Evolutionary conservation across 768 basidiomycete species (phyloP).

Genomic region (Chalciporus pseudorubinellus): DNA sequence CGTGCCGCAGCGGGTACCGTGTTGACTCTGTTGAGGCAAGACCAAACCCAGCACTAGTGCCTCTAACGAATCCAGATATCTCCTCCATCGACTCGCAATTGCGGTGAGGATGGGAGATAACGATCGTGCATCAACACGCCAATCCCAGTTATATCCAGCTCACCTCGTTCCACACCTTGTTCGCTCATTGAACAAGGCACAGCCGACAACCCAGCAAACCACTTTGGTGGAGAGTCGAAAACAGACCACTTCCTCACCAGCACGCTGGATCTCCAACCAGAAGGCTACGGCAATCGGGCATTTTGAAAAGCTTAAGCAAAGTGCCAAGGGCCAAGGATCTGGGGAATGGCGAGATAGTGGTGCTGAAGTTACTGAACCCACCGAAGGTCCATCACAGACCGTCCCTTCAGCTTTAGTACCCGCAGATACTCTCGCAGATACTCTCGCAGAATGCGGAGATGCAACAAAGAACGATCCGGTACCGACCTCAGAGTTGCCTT

Average conservation of each 20-base stretch:
- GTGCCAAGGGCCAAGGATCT: constrained; percentile 4
- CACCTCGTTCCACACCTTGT: constrained; percentile 14
- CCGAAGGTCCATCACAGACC: constrained; percentile 5
- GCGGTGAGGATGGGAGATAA: constrained; percentile 6
- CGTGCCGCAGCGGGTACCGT: too few relatives aligned
- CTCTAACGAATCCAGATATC: neutral
- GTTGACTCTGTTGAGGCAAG: too few relatives aligned
- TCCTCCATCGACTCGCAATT: neutral
- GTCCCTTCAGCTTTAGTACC: neutral
- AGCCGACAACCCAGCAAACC: constrained; percentile 14
- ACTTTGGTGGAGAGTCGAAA: constrained; percentile 4
- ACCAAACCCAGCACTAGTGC: too few relatives aligned
- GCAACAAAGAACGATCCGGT: neutral
- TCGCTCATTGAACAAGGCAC: constrained; percentile 20
- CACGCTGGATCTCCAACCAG: constrained; percentile 15
- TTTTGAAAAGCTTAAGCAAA: constrained; percentile 18
- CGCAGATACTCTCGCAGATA: constrained; percentile 11
- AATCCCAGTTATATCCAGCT: neutral
- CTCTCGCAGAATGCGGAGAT: constrained; percentile 1
- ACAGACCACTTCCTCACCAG: constrained; percentile 2
- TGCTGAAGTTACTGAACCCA: constrained; percentile 4
- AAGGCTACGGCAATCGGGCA: constrained; percentile 13
- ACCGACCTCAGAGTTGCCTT: constrained; percentile 24
- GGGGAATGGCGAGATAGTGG: constrained; percentile 2
- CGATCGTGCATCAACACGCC: neutral